phyloP scores from a whole-genome alignment of 768 basidiomycete genomes.

The Lactarius quietus region DNA sequence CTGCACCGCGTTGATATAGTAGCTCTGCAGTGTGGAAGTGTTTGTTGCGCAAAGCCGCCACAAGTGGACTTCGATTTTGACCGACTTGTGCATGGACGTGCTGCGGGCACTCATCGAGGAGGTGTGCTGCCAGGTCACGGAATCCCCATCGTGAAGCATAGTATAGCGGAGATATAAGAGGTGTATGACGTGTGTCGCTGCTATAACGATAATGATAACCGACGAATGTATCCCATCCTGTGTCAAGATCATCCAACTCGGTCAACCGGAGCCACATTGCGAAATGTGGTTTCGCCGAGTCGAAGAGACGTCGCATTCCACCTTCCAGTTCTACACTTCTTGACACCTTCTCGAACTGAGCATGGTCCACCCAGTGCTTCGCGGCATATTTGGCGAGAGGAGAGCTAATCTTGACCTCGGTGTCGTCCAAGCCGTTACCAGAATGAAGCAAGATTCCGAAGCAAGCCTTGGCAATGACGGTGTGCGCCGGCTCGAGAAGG shows the following conservation, averaged over 20 bases:
- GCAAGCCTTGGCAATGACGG: not conserved
- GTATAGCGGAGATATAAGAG: not conserved
- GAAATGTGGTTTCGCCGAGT: not conserved
- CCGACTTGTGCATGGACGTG: not conserved
- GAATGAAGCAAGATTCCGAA: not conserved
- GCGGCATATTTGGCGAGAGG: not conserved
- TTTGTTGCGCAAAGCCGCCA: not conserved
- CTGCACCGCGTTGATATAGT: not conserved
- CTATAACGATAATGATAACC: no score
- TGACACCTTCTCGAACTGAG: not conserved
- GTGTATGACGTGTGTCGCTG: no score
- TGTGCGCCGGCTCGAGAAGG: not conserved
- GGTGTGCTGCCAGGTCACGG: not conserved
- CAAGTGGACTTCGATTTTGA: not conserved
- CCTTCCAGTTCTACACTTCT: not conserved
- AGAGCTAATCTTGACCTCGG: not conserved
- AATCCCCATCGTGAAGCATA: not conserved
- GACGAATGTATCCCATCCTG: not conserved
- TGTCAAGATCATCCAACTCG: not conserved
- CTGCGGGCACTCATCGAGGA: not conserved
- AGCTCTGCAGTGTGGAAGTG: not conserved
- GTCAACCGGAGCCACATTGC: not conserved
- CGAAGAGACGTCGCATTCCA: not conserved
- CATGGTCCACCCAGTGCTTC: not conserved
- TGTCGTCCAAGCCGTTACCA: not conserved